These are phyloP conservation scores for Noccaea bulbosa DNA, from an alignment of 345 rosid genomes.

Conservation along the genomic window DNA sequence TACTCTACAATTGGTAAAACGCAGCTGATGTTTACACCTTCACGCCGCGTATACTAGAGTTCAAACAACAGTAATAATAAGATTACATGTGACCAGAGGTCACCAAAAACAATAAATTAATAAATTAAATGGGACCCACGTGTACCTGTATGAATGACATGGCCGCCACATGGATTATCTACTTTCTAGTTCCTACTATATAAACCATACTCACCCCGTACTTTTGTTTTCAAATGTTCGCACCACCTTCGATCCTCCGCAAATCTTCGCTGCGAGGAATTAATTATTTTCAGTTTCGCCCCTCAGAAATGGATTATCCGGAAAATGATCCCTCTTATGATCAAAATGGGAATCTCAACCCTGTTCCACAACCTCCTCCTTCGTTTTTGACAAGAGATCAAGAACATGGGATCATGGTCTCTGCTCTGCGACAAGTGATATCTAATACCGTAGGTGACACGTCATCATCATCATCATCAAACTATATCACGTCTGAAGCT, in stretches of 20 bases:
- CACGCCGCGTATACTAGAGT: constrained; percentile 7
- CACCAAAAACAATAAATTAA: background rate
- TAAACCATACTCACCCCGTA: background rate
- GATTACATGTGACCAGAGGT: too few species aligned
- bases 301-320: constrained; percentile 5
- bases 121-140: background rate
- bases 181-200: background rate
- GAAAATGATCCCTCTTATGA: background rate
- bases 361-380: background rate
- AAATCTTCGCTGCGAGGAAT: too few species aligned
- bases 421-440: constrained; percentile 28
- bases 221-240: background rate
- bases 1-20: background rate
- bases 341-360: background rate
- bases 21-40: background rate
- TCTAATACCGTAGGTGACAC: constrained; percentile 15
- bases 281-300: constrained; percentile 6
- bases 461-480: background rate
- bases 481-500: background rate
- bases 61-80: too few species aligned
- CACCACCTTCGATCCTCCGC: background rate
- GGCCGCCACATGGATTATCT: too few species aligned
- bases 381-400: constrained; percentile 19
- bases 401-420: constrained; percentile 28
- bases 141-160: too few species aligned